Evolutionary conservation across 2,329 filamentous ascomycete species (phyloP).

Genomic region (Phialemonium atrogriseum): DNA sequence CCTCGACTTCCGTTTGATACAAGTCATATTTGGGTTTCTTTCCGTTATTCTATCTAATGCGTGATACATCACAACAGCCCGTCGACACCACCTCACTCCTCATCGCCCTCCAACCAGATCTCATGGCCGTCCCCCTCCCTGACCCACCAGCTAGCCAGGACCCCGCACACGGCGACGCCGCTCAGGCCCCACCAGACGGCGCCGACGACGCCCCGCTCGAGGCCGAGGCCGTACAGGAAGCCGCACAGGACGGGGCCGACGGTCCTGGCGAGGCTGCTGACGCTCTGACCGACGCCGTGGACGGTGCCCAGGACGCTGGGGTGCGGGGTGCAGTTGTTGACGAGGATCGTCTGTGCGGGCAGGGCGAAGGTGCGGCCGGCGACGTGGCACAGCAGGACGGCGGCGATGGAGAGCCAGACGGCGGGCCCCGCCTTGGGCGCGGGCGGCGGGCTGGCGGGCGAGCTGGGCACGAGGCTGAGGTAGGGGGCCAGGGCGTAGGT

Average conservation of each 20-base stretch:
- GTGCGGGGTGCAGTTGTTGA: slow-evolving; percentile 54
- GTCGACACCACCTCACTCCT: slow-evolving; percentile 26
- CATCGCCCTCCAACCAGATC: slow-evolving; percentile 55
- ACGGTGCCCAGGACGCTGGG: slow-evolving; percentile 50
- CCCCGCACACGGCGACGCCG: slow-evolving; percentile 37
- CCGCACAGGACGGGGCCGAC: slow-evolving; percentile 54
- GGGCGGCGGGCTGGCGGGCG: slow-evolving; percentile 38
- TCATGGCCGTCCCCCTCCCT: slow-evolving; percentile 57
- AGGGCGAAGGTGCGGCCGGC: slow-evolving; percentile 62
- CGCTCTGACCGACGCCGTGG: slow-evolving; percentile 49
- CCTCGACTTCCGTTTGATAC: too few relatives aligned
- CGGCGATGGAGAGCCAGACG: slow-evolving; percentile 57
- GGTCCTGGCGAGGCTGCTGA: slow-evolving; percentile 49
- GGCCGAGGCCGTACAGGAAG: slow-evolving; percentile 49
- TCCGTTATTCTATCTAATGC: too few relatives aligned
- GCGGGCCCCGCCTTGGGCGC: slow-evolving; percentile 41
- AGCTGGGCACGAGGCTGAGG: slow-evolving; percentile 57
- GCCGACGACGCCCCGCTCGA: slow-evolving; percentile 49
- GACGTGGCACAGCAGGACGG: slow-evolving; percentile 60
- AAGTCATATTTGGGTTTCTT: too few relatives aligned
- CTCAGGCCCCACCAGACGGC: slow-evolving; percentile 50
- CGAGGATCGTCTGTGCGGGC: slow-evolving; percentile 48
- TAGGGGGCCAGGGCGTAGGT: slow-evolving; percentile 64
- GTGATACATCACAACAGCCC: too few relatives aligned
- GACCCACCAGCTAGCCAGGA: slow-evolving; percentile 45